Percentiles rank a stretch among this genome's conserved stretches.
phyloP scores from a whole-genome alignment of 208 protist genomes.

The Leishmania tarentolae region DNA sequence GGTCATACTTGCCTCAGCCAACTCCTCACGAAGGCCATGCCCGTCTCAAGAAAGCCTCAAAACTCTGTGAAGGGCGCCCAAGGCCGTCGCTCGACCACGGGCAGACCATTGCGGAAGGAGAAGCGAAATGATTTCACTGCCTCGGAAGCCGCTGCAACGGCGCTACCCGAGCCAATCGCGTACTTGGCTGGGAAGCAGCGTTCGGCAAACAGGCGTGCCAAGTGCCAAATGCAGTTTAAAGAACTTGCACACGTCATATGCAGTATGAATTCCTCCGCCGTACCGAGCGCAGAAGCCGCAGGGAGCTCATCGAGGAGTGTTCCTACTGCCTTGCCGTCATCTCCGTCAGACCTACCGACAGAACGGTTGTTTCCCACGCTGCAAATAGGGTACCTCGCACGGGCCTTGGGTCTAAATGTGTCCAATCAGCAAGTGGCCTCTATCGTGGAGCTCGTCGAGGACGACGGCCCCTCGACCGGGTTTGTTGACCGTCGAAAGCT shows the following conservation, averaged over 20 bases:
- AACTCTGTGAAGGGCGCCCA: background rate
- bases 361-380: slow-evolving; percentile 55
- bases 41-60: background rate
- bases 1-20: background rate
- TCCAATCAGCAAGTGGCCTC: slow-evolving; percentile 57
- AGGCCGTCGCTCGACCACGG: background rate
- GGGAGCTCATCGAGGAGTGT: background rate
- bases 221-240: slow-evolving; percentile 33
- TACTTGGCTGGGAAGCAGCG: slow-evolving; percentile 31
- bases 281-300: background rate
- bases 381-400: slow-evolving; percentile 77
- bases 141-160: background rate
- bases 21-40: background rate
- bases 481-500: slow-evolving; percentile 53
- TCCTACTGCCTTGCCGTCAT: slow-evolving; percentile 7
- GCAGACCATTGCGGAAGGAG: background rate
- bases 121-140: background rate
- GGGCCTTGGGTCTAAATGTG: slow-evolving; percentile 87
- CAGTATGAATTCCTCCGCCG: slow-evolving; percentile 17
- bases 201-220: slow-evolving; percentile 7
- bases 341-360: background rate
- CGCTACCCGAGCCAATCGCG: slow-evolving; percentile 18
- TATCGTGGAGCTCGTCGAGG: slow-evolving; percentile 75
- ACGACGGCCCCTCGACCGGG: slow-evolving; percentile 62
- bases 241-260: slow-evolving; percentile 38